Conservation (phyloP, 495 filamentous ascomycete species). For the Oleoguttula mirabilis region DNA sequence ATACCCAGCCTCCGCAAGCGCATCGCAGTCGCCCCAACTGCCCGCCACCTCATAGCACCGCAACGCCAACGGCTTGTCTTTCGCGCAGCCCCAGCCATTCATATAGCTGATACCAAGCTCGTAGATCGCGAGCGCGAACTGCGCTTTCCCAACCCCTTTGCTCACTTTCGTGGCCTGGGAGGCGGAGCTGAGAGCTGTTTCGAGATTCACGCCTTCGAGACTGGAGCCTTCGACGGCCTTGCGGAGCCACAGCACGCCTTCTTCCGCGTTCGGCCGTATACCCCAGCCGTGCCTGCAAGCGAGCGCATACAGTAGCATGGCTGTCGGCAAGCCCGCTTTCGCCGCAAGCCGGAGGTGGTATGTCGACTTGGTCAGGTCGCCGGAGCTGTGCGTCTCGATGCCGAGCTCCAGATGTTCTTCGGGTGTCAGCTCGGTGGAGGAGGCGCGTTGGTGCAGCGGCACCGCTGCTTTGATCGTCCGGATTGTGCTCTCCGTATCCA, state of each 20-base stretch:
- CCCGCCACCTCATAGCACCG: conserved; percentile 94
- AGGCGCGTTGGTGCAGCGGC: conserved; percentile 22
- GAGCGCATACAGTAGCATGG: conserved; percentile 89
- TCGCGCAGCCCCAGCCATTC: conserved; percentile 94
- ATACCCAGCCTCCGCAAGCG: conserved; percentile 43
- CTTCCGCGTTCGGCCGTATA: conserved; percentile 77
- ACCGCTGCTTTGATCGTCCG: conserved; percentile 21
- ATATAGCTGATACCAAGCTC: conserved; percentile 94
- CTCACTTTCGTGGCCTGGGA: conserved; percentile 51
- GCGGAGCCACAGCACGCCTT: conserved; percentile 82
- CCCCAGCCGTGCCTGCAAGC: conserved; percentile 98
- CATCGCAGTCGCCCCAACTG: conserved; percentile 94
- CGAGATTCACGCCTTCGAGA: conserved; percentile 70
- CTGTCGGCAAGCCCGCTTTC: conserved; percentile 70
- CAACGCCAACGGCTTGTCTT: conserved; percentile 77
- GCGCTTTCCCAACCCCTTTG: conserved; percentile 68
- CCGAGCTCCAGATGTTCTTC: conserved; percentile 84
- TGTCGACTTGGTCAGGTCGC: conserved; percentile 77
- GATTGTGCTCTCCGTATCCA: conserved; percentile 38
- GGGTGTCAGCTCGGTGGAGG: conserved; percentile 47
- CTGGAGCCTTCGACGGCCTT: conserved; percentile 76
- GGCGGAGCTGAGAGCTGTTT: conserved; percentile 28
- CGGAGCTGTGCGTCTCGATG: conserved; percentile 76
- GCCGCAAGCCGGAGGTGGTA: conserved; percentile 91
- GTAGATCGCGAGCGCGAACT: conserved; percentile 90